These are phyloP conservation scores for Hypoxylon fuscum DNA, from an alignment of 495 filamentous ascomycete species.

Conservation along the genomic window DNA sequence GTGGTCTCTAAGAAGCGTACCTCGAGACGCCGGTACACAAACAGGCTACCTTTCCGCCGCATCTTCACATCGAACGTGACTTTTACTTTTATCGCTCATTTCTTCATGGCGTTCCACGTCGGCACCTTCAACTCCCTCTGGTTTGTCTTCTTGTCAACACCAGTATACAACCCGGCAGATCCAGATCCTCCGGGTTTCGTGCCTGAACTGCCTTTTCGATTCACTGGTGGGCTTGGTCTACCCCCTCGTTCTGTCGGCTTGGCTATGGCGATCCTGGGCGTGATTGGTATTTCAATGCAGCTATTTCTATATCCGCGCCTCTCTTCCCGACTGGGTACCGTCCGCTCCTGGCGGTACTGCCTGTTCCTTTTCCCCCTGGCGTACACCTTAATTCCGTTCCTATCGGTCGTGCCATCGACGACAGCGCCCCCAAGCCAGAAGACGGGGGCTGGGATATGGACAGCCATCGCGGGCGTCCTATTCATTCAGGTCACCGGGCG, in stretches of 20 bases:
- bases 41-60: slow-evolving; percentile 69
- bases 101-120: slow-evolving; percentile 77
- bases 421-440: slow-evolving; percentile 68
- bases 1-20: slow-evolving; percentile 3
- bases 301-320: slow-evolving; percentile 78
- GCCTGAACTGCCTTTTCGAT: slow-evolving; percentile 67
- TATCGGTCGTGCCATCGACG: slow-evolving; percentile 72
- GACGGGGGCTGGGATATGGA: slow-evolving; percentile 72
- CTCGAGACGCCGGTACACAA: slow-evolving; percentile 46
- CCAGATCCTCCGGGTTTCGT: slow-evolving; percentile 43
- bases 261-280: slow-evolving; percentile 79
- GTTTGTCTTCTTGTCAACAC: slow-evolving; percentile 85
- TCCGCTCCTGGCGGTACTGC: slow-evolving; percentile 72
- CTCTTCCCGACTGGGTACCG: slow-evolving; percentile 72
- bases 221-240: slow-evolving; percentile 83
- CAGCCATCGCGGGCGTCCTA: slow-evolving; percentile 71
- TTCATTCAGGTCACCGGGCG: slow-evolving; percentile 78
- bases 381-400: slow-evolving; percentile 76
- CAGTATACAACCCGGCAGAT: slow-evolving; percentile 67
- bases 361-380: slow-evolving; percentile 77
- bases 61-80: slow-evolving; percentile 83
- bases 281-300: slow-evolving; percentile 80
- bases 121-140: slow-evolving; percentile 86
- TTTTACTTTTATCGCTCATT: slow-evolving; percentile 71
- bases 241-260: slow-evolving; percentile 78